Evolutionary conservation across 192 early-diverging fungal genomes (phyloP).

Genomic region (Spinellus fusiger): DNA sequence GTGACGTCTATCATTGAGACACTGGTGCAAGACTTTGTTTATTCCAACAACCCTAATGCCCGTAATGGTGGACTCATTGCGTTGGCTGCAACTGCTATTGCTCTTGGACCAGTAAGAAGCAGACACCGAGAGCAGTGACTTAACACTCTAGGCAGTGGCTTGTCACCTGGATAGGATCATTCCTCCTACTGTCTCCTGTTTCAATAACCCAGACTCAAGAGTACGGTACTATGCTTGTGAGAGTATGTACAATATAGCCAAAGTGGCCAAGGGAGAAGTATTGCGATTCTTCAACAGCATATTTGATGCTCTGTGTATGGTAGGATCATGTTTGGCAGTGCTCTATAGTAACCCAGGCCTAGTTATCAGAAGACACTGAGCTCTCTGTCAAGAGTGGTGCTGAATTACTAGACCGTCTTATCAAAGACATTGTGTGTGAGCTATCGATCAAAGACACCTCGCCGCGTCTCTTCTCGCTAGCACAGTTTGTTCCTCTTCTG

Average conservation of each 20-base stretch:
- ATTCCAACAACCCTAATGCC: constrained; percentile 76
- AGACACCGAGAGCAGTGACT: not conserved
- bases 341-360: not conserved
- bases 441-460: constrained; percentile 71
- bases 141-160: constrained; percentile 41
- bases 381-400: constrained; percentile 90
- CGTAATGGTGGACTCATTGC: constrained; percentile 94
- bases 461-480: constrained; percentile 74
- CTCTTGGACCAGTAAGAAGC: constrained; percentile 64
- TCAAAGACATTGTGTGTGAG: constrained; percentile 97
- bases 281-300: constrained; percentile 93
- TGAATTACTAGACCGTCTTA: constrained; percentile 86
- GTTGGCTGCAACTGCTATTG: constrained; percentile 82
- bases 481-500: constrained; percentile 89
- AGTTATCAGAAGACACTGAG: constrained; percentile 87
- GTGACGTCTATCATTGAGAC: constrained; percentile 70
- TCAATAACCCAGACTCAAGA: constrained; percentile 84
- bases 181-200: constrained; percentile 90
- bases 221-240: constrained; percentile 99
- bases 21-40: constrained; percentile 84
- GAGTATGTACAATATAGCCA: constrained; percentile 96
- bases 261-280: constrained; percentile 86
- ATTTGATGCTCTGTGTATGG: constrained; percentile 93
- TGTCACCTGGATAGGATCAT: constrained; percentile 73
- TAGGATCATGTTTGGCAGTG: constrained; percentile 31